Evolutionary conservation across 371 early-diverging fungal genomes (phyloP), one percentile per base, ranked within the genome.

Genomic region (Rhizopus sp.): DNA sequence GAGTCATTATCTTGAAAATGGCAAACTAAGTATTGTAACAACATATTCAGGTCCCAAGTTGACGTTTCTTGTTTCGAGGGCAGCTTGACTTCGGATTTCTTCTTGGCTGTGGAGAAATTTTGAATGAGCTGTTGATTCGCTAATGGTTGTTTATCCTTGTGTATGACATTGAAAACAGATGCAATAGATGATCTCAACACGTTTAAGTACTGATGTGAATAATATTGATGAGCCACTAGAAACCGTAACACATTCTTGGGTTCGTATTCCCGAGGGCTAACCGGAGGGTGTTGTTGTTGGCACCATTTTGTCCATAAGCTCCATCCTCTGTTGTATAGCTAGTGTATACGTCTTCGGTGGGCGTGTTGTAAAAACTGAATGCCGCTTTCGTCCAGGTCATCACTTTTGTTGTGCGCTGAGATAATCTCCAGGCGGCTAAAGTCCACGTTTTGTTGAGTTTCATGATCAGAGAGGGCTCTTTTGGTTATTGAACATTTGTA

Each of bases 321-420:
- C 53, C 53, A 59, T 3, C 47, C 48, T 30, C 13, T 23, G 7
- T 59, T 34, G 32, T 59, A 59, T 8, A 4, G n/a, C 31, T 48
- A 47, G 12, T 47, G 37, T 2, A 39, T 59, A 1, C 30, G 29
- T n/a, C 12, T 13, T 47, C 46, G 34, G 38, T n/a, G 30, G 45
- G 34, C 34, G 6, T 42, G 30, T 10, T 29, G 13, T 3, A 59
- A 32, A 39, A 39, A 47, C 6, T 47, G 2, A 5, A 42, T 30
- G 4, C 3, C 13, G 3, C 17, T 49, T 29, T 47, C 13, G 7
- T 31, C 49, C 4, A 2, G 5, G 4, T 39, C 0, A 52, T 53
- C 60, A 52, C 10, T 9, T 16, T 35, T n/a, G n/a, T n/a, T n/a
- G n/a, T n/a, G n/a, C n/a, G n/a, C n/a, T n/a, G n/a, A n/a, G n/a